Base-by-base conservation (phyloP, 768 basidiomycete genomes). In the Cubamyces sp. region DNA sequence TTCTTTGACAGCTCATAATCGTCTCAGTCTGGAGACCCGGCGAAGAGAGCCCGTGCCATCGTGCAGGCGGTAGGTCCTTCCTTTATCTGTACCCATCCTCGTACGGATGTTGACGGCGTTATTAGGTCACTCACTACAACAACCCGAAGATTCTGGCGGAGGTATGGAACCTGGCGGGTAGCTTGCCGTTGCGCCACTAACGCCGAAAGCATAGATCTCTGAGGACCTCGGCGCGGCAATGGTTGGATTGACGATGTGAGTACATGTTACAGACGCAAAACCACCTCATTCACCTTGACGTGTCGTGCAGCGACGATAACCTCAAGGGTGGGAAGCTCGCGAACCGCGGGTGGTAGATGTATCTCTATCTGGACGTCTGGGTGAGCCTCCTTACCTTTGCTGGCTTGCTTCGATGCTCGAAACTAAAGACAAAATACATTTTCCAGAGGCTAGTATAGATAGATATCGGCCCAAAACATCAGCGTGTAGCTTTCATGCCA, bases 91-190 rank as follows among this genome's bases (percentile, higher is more conserved):
- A 15, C 19, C 15, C 48, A 50, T 1, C 23, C 46, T 45, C n/a
- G 25, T 9, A 39, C 12, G 23, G 11, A 41, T 18, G 5, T 45
- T 26, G 18, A 48, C 39, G 39, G 9, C 19, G 12, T 15, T 6
- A 15, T 9, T 57, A 90, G 88, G 87, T 90, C 14, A 98, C 96
- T 1, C 96, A 99, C 80, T 90, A 87, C 82, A 94, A 98, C 78
- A 96, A 97, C 76, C 87, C 95, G 11, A 90, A 92, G 71, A 82
- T 94, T 46, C 84, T 98, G 46, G 94, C 95, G 21, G 94, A 98
- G 77, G 87, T 93, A 72, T 41, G 71, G 50, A 51, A 45, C 18
- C 57, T 57, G 30, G 51, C 55, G 4, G 48, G 18, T 49, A 8
- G 34, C 9, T 41, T 28, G 11, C 5, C 39, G 58, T 50, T 60